These are phyloP conservation scores for Ogataea neopini DNA, from an alignment of 805 yeast species.

Conservation along the genomic window DNA sequence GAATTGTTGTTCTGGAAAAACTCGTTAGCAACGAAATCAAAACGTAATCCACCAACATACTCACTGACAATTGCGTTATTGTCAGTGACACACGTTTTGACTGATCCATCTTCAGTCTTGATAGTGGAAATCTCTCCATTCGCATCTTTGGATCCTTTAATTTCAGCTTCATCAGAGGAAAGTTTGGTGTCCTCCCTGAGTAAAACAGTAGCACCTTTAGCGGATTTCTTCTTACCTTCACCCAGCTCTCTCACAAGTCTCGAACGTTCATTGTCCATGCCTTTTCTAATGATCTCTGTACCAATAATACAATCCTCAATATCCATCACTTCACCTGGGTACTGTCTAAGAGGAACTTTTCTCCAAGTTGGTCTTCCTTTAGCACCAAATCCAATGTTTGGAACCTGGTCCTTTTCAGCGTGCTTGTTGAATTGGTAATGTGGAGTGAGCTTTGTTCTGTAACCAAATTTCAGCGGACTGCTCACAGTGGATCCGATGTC, in stretches of 20 bases:
- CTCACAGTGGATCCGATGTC: slow-evolving; percentile 45
- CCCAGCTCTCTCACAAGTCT: slow-evolving; percentile 44
- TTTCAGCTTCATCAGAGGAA: slow-evolving; percentile 29
- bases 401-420: slow-evolving; percentile 34
- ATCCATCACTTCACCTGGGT: slow-evolving; percentile 75
- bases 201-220: slow-evolving; percentile 81
- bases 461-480: slow-evolving; percentile 76
- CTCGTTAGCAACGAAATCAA: slow-evolving; percentile 91
- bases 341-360: slow-evolving; percentile 31
- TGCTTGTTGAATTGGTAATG: slow-evolving; percentile 80
- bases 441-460: slow-evolving; percentile 94
- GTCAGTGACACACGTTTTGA: slow-evolving; percentile 77
- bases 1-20: slow-evolving; percentile 96
- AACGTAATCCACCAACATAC: slow-evolving; percentile 68
- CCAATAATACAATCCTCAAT: slow-evolving; percentile 95
- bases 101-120: slow-evolving; percentile 33
- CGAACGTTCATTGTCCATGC: slow-evolving; percentile 67
- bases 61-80: slow-evolving; percentile 80
- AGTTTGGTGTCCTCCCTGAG: slow-evolving; percentile 71
- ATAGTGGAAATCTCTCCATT: slow-evolving; percentile 39
- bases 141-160: slow-evolving; percentile 49
- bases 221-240: slow-evolving; percentile 36
- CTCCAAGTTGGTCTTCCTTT: slow-evolving; percentile 81
- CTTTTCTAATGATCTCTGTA: slow-evolving; percentile 72
- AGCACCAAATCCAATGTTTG: slow-evolving; percentile 86